phyloP scores from a whole-genome alignment of 228 moss, liverwort and hornwort species.

The Sphagnum fallax region DNA sequence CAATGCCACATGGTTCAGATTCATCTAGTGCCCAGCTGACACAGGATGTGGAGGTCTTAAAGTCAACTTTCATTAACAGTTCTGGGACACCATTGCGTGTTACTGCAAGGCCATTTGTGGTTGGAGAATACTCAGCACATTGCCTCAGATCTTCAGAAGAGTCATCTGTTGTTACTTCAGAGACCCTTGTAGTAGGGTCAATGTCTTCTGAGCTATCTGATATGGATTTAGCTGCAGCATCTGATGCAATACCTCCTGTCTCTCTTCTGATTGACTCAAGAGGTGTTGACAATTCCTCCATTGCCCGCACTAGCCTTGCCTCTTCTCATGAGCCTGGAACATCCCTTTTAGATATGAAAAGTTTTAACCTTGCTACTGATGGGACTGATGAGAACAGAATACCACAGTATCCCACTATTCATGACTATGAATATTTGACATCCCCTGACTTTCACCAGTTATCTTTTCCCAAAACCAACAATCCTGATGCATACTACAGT shows the following conservation, averaged over 20 bases:
- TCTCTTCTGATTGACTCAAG: too few species aligned
- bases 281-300: slow-evolving; percentile 8
- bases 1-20: not conserved
- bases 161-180: not conserved
- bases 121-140: slow-evolving; percentile 9
- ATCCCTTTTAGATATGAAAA: slow-evolving; percentile 3
- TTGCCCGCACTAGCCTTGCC: slow-evolving; percentile 1
- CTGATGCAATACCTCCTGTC: not conserved
- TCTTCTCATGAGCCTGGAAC: slow-evolving; percentile 3
- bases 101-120: slow-evolving; percentile 7
- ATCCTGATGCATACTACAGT: slow-evolving; percentile 2
- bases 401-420: too few species aligned
- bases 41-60: slow-evolving; percentile 13
- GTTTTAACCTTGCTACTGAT: not conserved
- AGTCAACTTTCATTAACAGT: slow-evolving; percentile 1
- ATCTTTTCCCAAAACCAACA: too few species aligned
- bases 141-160: slow-evolving; percentile 17
- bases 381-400: too few species aligned
- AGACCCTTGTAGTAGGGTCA: not conserved
- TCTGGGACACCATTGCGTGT: slow-evolving; percentile 4
- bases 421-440: too few species aligned
- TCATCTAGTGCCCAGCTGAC: slow-evolving; percentile 4
- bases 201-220: slow-evolving; percentile 9
- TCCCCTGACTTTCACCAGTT: too few species aligned
- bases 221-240: slow-evolving; percentile 12